Conservation (phyloP, 768 basidiomycete genomes). For the Mycena olivaceomarginata region DNA sequence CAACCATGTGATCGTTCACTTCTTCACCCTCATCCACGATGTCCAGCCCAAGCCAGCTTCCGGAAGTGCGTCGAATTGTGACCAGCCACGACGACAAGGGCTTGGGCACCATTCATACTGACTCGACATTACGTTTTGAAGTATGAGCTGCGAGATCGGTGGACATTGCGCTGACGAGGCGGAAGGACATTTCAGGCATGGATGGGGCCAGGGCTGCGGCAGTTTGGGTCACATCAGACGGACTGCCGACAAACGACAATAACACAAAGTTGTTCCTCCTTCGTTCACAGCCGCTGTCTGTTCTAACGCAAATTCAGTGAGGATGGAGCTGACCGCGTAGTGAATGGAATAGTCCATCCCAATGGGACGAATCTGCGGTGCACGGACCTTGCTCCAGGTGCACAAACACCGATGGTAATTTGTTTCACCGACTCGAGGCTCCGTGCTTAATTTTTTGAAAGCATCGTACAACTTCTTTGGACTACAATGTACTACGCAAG, state of each 20-base stretch:
- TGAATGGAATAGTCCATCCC: slow-evolving; percentile 65
- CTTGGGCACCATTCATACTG: slow-evolving; percentile 61
- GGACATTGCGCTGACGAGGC: background rate
- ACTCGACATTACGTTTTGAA: slow-evolving; percentile 55
- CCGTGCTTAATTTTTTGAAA: slow-evolving; percentile 28
- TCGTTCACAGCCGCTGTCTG: background rate
- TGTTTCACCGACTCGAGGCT: background rate
- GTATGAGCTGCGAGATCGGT: slow-evolving; percentile 43
- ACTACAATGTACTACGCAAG: slow-evolving; percentile 77
- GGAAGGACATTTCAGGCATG: slow-evolving; percentile 58
- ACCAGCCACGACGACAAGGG: slow-evolving; percentile 68
- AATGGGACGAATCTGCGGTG: slow-evolving; percentile 69
- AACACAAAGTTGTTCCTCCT: slow-evolving; percentile 60
- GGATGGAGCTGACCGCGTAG: slow-evolving; percentile 68
- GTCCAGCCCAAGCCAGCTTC: slow-evolving; percentile 54
- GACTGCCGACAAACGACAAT: slow-evolving; percentile 73
- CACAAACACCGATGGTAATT: slow-evolving; percentile 68
- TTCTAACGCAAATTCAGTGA: slow-evolving; percentile 55
- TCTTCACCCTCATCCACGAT: slow-evolving; percentile 45
- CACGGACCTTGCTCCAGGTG: slow-evolving; percentile 75
- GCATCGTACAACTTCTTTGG: slow-evolving; percentile 74
- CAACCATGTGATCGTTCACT: slow-evolving; percentile 28
- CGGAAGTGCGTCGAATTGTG: slow-evolving; percentile 69
- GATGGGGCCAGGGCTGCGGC: slow-evolving; percentile 58
- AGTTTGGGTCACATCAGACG: slow-evolving; percentile 71